Evolutionary conservation across 108 stramenopile genomes (phyloP).

Genomic region (Stephanodiscus minutulus): DNA sequence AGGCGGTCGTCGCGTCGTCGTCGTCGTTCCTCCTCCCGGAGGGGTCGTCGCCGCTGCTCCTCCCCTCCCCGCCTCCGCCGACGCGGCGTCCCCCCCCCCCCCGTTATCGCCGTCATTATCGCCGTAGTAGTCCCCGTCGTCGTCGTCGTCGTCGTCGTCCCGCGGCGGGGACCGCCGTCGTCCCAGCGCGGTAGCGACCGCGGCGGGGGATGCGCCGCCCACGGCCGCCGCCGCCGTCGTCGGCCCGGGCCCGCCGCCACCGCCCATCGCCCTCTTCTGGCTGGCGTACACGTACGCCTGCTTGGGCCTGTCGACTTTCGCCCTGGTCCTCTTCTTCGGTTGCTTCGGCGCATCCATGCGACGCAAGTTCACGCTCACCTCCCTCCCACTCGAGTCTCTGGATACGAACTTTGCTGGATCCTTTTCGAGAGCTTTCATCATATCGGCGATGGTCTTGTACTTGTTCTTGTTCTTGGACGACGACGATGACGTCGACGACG

Average conservation of each 20-base stretch:
- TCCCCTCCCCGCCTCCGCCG: too few species aligned
- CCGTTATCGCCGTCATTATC: background rate
- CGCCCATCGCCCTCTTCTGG: constrained; percentile 39
- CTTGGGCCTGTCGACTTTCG: constrained; percentile 64
- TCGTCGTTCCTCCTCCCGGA: too few species aligned
- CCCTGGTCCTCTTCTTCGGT: constrained; percentile 51
- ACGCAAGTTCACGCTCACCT: constrained; percentile 16
- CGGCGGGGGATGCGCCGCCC: too few species aligned
- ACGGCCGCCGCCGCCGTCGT: constrained; percentile 19
- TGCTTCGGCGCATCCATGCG: constrained; percentile 26
- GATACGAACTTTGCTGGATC: constrained; percentile 23
- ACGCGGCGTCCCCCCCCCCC: too few species aligned
- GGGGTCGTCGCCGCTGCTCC: too few species aligned
- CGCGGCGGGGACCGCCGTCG: constrained; percentile 7
- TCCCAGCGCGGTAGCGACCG: too few species aligned
- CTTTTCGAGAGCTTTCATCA: constrained; percentile 33
- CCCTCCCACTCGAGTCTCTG: background rate
- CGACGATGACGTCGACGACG: background rate
- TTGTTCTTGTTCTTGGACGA: constrained; percentile 1
- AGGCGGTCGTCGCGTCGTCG: too few species aligned
- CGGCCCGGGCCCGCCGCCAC: constrained; percentile 12
- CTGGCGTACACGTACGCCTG: constrained; percentile 72
- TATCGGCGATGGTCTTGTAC: constrained; percentile 33
- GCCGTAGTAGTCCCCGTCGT: background rate
- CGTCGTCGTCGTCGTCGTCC: constrained; percentile 30